phyloP scores from a whole-genome alignment of 2,329 filamentous ascomycete species.

The Diaporthe sp. region DNA sequence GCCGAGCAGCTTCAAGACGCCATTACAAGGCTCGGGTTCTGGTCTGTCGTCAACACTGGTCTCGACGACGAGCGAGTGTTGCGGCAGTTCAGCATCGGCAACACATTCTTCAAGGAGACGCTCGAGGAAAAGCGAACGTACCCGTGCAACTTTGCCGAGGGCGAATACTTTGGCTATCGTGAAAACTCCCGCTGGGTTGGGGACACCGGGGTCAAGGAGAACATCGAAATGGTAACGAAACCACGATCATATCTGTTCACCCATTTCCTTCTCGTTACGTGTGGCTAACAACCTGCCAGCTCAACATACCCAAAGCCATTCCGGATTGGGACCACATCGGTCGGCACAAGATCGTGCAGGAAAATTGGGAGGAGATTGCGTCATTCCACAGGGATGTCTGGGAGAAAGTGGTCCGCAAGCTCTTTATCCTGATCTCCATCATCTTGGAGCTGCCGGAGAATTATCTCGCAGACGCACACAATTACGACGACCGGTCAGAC shows the following conservation, averaged over 20 bases:
- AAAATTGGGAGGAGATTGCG: not conserved
- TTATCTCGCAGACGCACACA: slow-evolving; percentile 1
- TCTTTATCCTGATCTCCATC: not conserved
- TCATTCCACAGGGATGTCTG: slow-evolving; percentile 2
- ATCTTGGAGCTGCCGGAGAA: not conserved
- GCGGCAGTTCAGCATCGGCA: slow-evolving; percentile 6
- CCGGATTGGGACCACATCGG: not conserved
- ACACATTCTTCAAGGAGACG: slow-evolving; percentile 5
- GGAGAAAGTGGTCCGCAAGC: slow-evolving; percentile 3
- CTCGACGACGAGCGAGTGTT: not conserved
- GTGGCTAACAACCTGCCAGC: not conserved
- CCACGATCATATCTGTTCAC: too few species aligned
- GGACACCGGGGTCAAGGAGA: slow-evolving; percentile 7
- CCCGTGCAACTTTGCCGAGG: slow-evolving; percentile 6
- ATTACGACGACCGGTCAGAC: not conserved
- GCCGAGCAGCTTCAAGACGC: slow-evolving; percentile 1
- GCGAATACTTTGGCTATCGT: slow-evolving; percentile 10
- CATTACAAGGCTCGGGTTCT: not conserved
- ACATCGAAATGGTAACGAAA: slow-evolving; percentile 6
- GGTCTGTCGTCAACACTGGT: slow-evolving; percentile 1
- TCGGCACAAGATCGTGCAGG: slow-evolving; percentile 8
- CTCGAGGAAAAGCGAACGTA: not conserved
- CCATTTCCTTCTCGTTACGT: not conserved
- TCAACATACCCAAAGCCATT: slow-evolving; percentile 1
- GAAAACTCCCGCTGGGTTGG: slow-evolving; percentile 2